phyloP scores from a whole-genome alignment of 139 green algal genomes.

The Ettlia oleoabundans region DNA sequence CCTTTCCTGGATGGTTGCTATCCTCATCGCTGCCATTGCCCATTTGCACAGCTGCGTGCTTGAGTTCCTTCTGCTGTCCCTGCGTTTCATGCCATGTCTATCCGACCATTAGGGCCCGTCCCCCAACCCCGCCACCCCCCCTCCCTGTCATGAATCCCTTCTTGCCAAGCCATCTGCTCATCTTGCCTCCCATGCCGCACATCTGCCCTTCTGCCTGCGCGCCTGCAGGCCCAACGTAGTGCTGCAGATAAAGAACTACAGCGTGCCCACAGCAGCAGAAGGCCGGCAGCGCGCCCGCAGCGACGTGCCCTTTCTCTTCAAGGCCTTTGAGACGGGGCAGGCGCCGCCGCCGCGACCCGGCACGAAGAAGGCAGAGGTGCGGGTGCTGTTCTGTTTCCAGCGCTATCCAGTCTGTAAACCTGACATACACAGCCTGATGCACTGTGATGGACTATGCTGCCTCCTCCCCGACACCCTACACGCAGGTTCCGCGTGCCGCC shows the following conservation, averaged over 20 bases:
- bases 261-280: constrained; percentile 8
- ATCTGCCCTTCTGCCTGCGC: neutral
- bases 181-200: neutral
- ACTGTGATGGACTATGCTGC: neutral
- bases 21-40: too few species aligned
- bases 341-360: constrained; percentile 58
- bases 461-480: too few species aligned
- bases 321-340: constrained; percentile 90
- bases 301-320: constrained; percentile 91
- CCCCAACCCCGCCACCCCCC: too few species aligned
- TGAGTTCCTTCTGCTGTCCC: too few species aligned
- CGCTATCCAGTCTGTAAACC: too few species aligned
- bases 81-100: too few species aligned
- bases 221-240: constrained; percentile 44
- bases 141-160: too few species aligned
- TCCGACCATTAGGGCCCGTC: too few species aligned
- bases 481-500: constrained; percentile 67
- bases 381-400: neutral
- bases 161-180: neutral
- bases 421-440: neutral
- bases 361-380: constrained; percentile 64
- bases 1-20: too few species aligned
- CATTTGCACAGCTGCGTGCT: too few species aligned
- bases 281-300: constrained; percentile 51
- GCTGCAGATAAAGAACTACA: constrained; percentile 47